These are phyloP conservation scores for Krasilnikovozyma curviuscula DNA, from an alignment of 768 basidiomycete genomes.

Conservation along the genomic window DNA sequence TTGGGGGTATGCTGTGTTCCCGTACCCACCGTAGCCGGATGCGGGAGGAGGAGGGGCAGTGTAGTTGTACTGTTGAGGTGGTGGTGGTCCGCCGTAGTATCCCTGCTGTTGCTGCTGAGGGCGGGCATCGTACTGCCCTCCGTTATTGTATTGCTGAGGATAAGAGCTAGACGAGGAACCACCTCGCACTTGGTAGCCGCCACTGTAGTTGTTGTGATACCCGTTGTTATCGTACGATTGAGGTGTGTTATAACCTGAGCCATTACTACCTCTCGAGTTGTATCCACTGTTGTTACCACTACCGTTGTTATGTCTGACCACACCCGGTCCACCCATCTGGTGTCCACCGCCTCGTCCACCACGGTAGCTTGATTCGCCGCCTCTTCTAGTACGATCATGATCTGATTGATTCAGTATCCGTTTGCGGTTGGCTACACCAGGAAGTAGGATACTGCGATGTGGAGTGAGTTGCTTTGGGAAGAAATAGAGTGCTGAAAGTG, in stretches of 20 bases:
- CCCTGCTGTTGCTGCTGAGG: conserved; percentile 10
- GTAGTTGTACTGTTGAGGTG: conserved; percentile 4
- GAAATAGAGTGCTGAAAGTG: conserved; percentile 67
- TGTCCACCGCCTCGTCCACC: conserved; percentile 13
- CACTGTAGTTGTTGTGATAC: not conserved
- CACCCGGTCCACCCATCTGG: conserved; percentile 10
- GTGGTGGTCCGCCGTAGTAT: not conserved
- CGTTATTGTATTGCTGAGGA: conserved; percentile 17
- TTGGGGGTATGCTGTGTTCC: conserved; percentile 14
- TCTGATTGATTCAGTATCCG: conserved; percentile 50
- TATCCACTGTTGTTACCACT: not conserved
- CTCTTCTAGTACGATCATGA: conserved; percentile 42
- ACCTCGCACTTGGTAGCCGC: conserved; percentile 14
- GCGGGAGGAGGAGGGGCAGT: not conserved
- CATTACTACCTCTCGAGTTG: not conserved
- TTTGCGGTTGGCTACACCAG: conserved; percentile 42
- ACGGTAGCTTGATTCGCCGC: conserved; percentile 21
- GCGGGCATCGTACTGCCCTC: conserved; percentile 11
- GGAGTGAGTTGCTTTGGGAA: conserved; percentile 74
- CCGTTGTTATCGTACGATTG: not conserved
- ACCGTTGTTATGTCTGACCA: not conserved
- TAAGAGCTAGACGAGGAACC: not conserved
- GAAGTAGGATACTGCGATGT: conserved; percentile 65
- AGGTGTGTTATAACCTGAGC: not conserved
- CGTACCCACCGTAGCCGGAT: conserved; percentile 9